phyloP scores from a whole-genome alignment of 2,329 filamentous ascomycete species.

The Ophiosphaerella narmari region DNA sequence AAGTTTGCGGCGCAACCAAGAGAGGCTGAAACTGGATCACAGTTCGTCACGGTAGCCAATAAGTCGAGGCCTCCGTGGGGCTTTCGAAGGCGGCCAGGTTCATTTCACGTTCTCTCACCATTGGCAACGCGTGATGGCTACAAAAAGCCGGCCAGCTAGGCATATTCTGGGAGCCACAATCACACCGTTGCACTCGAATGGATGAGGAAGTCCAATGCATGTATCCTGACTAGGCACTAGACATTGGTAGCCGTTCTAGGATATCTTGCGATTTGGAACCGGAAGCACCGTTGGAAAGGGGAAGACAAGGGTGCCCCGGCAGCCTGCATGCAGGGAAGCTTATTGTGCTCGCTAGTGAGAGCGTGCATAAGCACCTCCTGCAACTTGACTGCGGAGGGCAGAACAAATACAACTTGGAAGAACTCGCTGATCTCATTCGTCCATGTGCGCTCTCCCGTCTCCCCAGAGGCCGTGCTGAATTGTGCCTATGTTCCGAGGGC shows the following conservation, averaged over 20 bases:
- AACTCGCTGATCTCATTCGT: slow-evolving; percentile 34
- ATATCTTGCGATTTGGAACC: slow-evolving; percentile 26
- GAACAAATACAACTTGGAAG: slow-evolving; percentile 39
- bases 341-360: slow-evolving; percentile 31
- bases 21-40: slow-evolving; percentile 37
- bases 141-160: not conserved
- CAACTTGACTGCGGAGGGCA: slow-evolving; percentile 21
- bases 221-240: slow-evolving; percentile 25
- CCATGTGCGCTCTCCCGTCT: slow-evolving; percentile 27
- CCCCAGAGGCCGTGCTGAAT: slow-evolving; percentile 36
- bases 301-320: slow-evolving; percentile 21
- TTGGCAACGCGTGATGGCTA: slow-evolving; percentile 3
- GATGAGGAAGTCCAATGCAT: slow-evolving; percentile 10
- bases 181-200: slow-evolving; percentile 11
- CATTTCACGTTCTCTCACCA: slow-evolving; percentile 21
- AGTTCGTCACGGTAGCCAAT: slow-evolving; percentile 19
- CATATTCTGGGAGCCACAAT: no score
- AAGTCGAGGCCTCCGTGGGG: slow-evolving; percentile 10
- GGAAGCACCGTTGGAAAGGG: slow-evolving; percentile 17
- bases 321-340: slow-evolving; percentile 33
- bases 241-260: slow-evolving; percentile 26
- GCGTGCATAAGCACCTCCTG: slow-evolving; percentile 36
- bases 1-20: slow-evolving; percentile 21
- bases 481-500: slow-evolving; percentile 31
- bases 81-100: slow-evolving; percentile 6